phyloP scores from a whole-genome alignment of 2,329 filamentous ascomycete genomes.

The Fusarium sp. region DNA sequence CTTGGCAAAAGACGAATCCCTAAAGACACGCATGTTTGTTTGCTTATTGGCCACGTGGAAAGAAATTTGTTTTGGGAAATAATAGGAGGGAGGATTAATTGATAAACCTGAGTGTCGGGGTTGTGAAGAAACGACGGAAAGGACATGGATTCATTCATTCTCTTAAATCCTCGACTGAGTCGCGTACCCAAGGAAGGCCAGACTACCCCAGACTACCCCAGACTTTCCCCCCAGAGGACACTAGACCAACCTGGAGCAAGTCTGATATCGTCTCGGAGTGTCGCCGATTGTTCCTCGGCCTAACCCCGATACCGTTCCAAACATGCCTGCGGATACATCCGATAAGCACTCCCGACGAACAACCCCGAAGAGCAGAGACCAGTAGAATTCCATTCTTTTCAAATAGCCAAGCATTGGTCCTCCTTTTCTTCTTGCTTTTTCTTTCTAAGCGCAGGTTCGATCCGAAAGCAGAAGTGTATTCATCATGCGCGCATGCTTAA shows the following conservation, averaged over 20 bases:
- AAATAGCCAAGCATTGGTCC: not conserved
- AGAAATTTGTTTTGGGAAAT: not conserved
- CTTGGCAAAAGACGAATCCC: slow-evolving; percentile 8
- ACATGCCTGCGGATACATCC: not conserved
- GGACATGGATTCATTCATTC: not conserved
- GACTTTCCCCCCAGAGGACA: not conserved
- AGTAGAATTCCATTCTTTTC: not conserved
- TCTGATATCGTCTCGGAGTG: not conserved
- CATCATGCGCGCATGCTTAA: not conserved
- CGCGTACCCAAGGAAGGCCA: not conserved
- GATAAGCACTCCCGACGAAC: not conserved
- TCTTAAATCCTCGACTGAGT: not conserved
- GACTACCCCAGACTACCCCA: not conserved
- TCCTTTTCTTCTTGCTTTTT: not conserved
- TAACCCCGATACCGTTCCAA: not conserved
- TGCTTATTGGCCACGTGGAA: not conserved
- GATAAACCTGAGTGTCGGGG: not conserved
- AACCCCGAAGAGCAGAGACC: not conserved
- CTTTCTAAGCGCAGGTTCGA: not conserved
- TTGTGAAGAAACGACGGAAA: not conserved
- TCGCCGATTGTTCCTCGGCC: not conserved
- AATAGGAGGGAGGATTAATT: not conserved
- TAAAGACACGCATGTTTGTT: not conserved
- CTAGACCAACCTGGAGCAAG: not conserved
- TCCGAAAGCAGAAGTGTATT: not conserved